Evolutionary conservation across 441 rosid genomes (phyloP).

Genomic region (Gossypium aridum): DNA sequence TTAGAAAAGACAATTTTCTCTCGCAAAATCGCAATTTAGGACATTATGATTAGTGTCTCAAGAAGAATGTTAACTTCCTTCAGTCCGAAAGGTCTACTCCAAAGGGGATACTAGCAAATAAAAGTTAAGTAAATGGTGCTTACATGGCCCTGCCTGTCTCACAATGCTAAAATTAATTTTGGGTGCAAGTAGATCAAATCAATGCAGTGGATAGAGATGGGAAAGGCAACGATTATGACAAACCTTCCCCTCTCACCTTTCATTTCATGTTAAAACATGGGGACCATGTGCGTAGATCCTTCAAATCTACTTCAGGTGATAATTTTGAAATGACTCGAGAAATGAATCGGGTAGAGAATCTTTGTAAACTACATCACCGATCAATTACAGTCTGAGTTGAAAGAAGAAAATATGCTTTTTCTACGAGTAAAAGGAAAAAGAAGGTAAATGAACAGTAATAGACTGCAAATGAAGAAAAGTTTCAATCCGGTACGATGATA

Average conservation of each 20-base stretch:
- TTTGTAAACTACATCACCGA: neutral
- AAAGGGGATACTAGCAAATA: neutral
- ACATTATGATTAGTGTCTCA: neutral
- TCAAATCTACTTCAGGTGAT: constrained; percentile 1
- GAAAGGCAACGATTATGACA: constrained; percentile 17
- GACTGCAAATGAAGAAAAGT: neutral
- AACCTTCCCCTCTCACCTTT: neutral
- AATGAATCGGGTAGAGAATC: neutral
- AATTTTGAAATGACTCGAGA: neutral
- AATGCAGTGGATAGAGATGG: neutral
- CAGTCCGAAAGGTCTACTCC: neutral
- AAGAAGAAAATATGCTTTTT: neutral
- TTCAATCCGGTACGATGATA: neutral
- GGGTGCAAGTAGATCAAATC: constrained; percentile 5
- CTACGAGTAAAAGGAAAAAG: neutral
- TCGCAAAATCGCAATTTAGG: neutral
- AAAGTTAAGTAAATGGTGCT: neutral
- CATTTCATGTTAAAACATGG: neutral
- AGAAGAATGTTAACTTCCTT: neutral
- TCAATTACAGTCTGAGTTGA: neutral
- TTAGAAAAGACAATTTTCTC: neutral
- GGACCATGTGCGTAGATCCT: constrained; percentile 12
- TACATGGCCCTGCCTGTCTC: constrained; percentile 15
- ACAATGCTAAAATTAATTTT: neutral
- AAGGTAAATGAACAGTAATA: neutral